Evolutionary conservation across 2,329 filamentous ascomycete genomes (phyloP).

Genomic region (Talaromyces sp.): DNA sequence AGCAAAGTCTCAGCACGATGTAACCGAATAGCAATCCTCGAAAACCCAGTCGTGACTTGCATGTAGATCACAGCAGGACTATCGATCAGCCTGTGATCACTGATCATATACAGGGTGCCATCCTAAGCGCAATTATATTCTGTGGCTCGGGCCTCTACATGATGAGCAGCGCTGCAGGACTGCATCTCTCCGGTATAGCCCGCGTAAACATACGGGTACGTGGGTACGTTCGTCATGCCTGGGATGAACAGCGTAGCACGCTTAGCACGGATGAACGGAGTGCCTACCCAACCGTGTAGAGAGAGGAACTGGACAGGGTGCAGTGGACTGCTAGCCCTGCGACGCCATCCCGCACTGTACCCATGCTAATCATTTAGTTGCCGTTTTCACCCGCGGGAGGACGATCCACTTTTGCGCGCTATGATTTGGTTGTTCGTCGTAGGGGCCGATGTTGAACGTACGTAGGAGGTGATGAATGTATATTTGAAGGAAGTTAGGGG

Average conservation of each 20-base stretch:
- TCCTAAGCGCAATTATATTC: background rate
- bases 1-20: background rate
- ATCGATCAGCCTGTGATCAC: background rate
- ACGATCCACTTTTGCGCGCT: constrained; percentile 2
- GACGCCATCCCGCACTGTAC: constrained; percentile 4
- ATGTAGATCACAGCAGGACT: constrained; percentile 5
- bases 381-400: constrained; percentile 12
- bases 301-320: background rate
- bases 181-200: background rate
- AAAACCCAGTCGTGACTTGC: background rate
- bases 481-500: background rate
- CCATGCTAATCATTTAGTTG: constrained; percentile 6
- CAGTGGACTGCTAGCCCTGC: background rate
- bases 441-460: background rate
- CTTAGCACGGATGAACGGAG: background rate
- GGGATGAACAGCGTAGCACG: background rate
- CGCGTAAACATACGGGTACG: background rate
- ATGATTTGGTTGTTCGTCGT: background rate
- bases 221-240: background rate
- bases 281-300: background rate
- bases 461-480: background rate
- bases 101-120: background rate
- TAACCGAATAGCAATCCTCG: background rate
- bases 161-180: background rate
- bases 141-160: background rate